Evolutionary conservation across 192 early-diverging fungal species (phyloP).

Genomic region (Thamnidium elegans): DNA sequence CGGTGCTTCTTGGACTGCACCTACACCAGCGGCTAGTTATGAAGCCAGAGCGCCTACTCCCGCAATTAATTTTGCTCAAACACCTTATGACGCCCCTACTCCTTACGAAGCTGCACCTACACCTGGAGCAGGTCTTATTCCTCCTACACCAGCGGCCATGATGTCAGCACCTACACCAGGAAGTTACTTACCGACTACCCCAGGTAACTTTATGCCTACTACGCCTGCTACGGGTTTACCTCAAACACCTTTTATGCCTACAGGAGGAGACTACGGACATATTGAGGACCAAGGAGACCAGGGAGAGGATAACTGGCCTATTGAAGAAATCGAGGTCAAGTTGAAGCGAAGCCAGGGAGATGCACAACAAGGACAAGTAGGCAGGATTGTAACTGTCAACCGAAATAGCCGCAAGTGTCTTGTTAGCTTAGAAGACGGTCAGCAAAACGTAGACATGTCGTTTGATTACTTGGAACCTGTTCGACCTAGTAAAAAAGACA

Average conservation of each 20-base stretch:
- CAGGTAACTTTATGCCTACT: constrained; percentile 41
- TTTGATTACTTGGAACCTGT: constrained; percentile 49
- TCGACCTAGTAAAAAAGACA: constrained; percentile 68
- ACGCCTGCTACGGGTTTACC: constrained; percentile 30
- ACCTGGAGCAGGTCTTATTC: constrained; percentile 44
- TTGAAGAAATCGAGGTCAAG: constrained; percentile 54
- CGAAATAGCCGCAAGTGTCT: constrained; percentile 43
- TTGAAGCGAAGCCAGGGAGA: constrained; percentile 31
- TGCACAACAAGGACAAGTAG: constrained; percentile 48
- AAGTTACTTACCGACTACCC: constrained; percentile 38
- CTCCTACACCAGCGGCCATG: constrained; percentile 52
- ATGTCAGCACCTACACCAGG: constrained; percentile 45
- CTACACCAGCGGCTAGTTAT: constrained; percentile 31
- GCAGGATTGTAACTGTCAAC: constrained; percentile 50
- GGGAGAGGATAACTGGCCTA: constrained; percentile 47
- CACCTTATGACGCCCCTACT: constrained; percentile 48
- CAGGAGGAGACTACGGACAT: constrained; percentile 51
- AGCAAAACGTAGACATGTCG: constrained; percentile 29
- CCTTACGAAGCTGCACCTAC: constrained; percentile 52
- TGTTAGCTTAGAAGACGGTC: constrained; percentile 38
- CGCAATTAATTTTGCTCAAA: constrained; percentile 27
- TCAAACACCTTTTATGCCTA: constrained; percentile 48
- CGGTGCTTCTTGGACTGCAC: constrained; percentile 27
- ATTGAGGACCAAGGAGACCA: constrained; percentile 32
- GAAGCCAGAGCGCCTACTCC: constrained; percentile 44